Evolutionary conservation across 192 early-diverging fungal species (phyloP), one percentile per base, ranked within the genome.

Genomic region (Funneliformis mosseae): DNA sequence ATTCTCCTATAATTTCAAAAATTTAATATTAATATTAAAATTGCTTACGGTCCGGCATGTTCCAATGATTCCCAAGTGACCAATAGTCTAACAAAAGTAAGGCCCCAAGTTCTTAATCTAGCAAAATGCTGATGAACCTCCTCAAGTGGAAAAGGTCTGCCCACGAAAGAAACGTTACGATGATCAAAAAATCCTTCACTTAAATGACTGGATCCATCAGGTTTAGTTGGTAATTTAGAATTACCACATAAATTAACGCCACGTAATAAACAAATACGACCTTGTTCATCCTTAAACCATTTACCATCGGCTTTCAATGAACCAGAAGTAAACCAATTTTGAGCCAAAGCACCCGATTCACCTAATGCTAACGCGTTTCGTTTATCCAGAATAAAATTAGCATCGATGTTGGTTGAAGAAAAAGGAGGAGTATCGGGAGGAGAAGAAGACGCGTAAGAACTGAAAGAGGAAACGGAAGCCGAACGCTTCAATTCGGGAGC

Each of bases 51-150:
- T 11, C 95, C 94, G 23, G 69, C 77, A 81, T 95, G 94, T 81
- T 95, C 94, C 5, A 96, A 77, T 3, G 92, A 86, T 78, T 96
- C 95, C 95, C 95, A 96, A 43, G 95, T 86, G 14, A 95, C 93
- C 14, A 95, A 64, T 3, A 96, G 77, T 18, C 95, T 84, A 16
- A 94, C 86, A 86, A 96, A 92, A 8, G 94, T 96, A 21, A 96
- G 80, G 0, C 95, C 95, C 95, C 95, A 96, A 5, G 87, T 76
- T 66, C 87, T 76, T 59, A 96, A 81, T 74, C 95, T 84, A 12
- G 82, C 81, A 82, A 96, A 96, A 81, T 96, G 94, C 69, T 92
- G 87, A 60, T 90, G 88, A 0, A 92, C 94, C 33, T 94, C 90
- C 12, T 90, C 87, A n/a, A 94, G 81, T 3, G 92, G 90, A 80